These are phyloP conservation scores for Candida railenensis DNA, from an alignment of 805 yeast genomes.

Conservation along the genomic window DNA sequence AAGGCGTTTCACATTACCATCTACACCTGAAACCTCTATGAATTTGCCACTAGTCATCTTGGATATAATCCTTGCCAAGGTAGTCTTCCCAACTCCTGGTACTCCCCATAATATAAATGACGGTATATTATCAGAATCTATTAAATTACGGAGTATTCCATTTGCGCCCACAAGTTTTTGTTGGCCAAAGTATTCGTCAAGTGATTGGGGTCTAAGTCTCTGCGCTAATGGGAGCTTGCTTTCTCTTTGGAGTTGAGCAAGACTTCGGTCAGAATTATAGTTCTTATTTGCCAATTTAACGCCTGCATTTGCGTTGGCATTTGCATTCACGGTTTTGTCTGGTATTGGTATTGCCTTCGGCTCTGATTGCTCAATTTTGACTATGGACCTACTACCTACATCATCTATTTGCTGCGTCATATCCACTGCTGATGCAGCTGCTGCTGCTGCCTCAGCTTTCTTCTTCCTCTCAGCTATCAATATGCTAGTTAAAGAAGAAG, in stretches of 20 bases:
- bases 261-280: background rate
- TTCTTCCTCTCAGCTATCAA: conserved; percentile 33
- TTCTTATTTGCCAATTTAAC: too few relatives aligned
- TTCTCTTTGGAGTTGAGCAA: conserved; percentile 15
- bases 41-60: conserved; percentile 28
- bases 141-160: conserved; percentile 36
- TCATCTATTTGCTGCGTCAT: background rate
- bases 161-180: conserved; percentile 37
- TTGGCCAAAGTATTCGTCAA: conserved; percentile 42
- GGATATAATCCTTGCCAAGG: conserved; percentile 41
- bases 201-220: conserved; percentile 34
- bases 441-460: conserved; percentile 8
- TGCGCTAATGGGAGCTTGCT: conserved; percentile 38
- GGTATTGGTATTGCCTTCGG: background rate
- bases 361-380: background rate
- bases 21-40: conserved; percentile 41
- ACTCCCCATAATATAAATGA: conserved; percentile 45
- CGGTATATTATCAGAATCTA: conserved; percentile 33
- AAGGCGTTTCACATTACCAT: conserved; percentile 33
- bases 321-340: too few relatives aligned
- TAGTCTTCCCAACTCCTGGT: conserved; percentile 46
- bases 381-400: background rate
- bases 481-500: conserved; percentile 32
- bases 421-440: background rate
- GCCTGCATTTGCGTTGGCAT: background rate